These are phyloP conservation scores for Amanita rimosa DNA, from an alignment of 768 basidiomycete species.

Conservation along the genomic window DNA sequence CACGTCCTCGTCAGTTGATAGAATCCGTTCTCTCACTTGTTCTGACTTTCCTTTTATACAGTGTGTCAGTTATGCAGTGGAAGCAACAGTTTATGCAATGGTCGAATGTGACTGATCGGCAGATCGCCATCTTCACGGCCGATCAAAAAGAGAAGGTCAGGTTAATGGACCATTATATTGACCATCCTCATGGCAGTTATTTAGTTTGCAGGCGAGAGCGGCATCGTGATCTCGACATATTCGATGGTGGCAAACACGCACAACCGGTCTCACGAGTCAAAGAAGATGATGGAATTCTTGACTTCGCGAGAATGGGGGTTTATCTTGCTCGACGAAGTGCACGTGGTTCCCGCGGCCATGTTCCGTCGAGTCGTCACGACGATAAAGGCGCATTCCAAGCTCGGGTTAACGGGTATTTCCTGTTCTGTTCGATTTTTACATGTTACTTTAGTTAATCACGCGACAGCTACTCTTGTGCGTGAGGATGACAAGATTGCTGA, in stretches of 20 bases:
- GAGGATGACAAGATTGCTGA: conserved; percentile 99
- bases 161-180: conserved; percentile 2
- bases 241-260: conserved; percentile 99
- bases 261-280: conserved; percentile 96
- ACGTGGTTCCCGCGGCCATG: conserved; percentile 98
- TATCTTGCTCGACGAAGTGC: conserved; percentile 94
- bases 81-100: conserved; percentile 96
- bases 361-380: conserved; percentile 96
- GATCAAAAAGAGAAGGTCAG: conserved; percentile 93
- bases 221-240: conserved; percentile 97
- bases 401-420: conserved; percentile 81
- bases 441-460: conserved; percentile 3
- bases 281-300: conserved; percentile 99
- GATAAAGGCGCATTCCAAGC: conserved; percentile 97
- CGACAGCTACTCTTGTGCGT: conserved; percentile 86
- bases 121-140: conserved; percentile 96
- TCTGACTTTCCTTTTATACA: conserved; percentile 16
- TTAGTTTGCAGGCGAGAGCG: conserved; percentile 93
- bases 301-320: conserved; percentile 99
- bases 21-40: background rate
- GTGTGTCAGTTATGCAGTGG: conserved; percentile 98
- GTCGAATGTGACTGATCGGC: conserved; percentile 94
- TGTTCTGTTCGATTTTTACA: conserved; percentile 9
- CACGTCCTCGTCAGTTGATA: conserved; percentile 79
- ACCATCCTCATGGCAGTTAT: conserved; percentile 5